A percentile compares a stretch with the other conserved stretches of the same genome.
phyloP scores from a whole-genome alignment of 2,329 filamentous ascomycete species.

The Aspergillaceae sp. region DNA sequence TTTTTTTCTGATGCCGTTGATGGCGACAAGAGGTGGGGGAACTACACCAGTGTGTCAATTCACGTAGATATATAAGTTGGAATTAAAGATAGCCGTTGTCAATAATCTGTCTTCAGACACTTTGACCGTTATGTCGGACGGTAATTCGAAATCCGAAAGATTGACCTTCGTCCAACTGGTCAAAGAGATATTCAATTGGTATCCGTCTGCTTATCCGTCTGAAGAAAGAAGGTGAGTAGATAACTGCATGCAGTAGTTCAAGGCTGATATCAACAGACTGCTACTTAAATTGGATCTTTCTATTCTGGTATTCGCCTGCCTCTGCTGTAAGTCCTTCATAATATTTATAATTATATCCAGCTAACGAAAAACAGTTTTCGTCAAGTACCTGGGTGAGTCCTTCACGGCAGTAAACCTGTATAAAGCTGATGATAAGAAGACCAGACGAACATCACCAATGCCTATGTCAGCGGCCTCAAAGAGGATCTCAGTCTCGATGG shows the following conservation, averaged over 20 bases:
- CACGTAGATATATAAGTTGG: neutral
- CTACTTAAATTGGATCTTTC: constrained; percentile 25
- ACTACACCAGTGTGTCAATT: constrained; percentile 6
- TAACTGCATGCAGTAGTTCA: neutral
- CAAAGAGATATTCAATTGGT: constrained; percentile 28
- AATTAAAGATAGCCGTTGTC: neutral
- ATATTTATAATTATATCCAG: neutral
- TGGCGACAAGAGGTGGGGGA: constrained; percentile 12
- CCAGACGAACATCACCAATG: constrained; percentile 27
- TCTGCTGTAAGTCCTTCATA: constrained; percentile 19
- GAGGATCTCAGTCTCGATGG: constrained; percentile 24
- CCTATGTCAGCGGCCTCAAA: constrained; percentile 25
- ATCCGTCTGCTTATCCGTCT: constrained; percentile 20
- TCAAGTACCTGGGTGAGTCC: constrained; percentile 18
- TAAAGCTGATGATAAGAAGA: constrained; percentile 7
- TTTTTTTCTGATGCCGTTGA: constrained; percentile 1
- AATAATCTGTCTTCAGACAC: neutral
- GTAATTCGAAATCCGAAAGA: constrained; percentile 2
- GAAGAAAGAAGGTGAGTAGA: constrained; percentile 21
- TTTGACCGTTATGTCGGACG: constrained; percentile 10
- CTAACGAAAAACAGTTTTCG: constrained; percentile 15
- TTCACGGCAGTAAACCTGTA: neutral
- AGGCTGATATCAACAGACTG: constrained; percentile 11
- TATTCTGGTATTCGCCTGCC: constrained; percentile 22
- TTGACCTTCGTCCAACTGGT: constrained; percentile 11